Conservation (phyloP, 2,329 filamentous ascomycete genomes). For the Sporothrix protearum region DNA sequence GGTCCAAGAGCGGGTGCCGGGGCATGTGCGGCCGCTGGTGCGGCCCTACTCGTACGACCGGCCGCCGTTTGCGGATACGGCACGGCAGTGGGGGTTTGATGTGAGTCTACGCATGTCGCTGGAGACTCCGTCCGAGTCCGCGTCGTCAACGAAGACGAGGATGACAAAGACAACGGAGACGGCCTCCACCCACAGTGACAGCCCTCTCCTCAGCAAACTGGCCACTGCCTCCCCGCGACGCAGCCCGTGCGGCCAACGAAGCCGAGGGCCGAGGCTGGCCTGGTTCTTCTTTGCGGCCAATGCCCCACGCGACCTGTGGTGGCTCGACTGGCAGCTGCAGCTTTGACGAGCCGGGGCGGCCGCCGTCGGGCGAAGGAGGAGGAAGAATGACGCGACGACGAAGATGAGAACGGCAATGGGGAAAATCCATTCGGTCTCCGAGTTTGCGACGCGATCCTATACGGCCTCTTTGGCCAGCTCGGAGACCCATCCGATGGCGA, state of each 20-base stretch:
- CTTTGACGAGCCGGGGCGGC: background rate
- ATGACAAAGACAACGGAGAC: background rate
- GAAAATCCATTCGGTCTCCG: background rate
- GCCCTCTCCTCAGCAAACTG: background rate
- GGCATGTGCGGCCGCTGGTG: conserved; percentile 23
- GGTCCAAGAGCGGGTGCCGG: conserved; percentile 24
- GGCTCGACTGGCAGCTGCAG: conserved; percentile 15
- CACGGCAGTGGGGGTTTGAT: conserved; percentile 21
- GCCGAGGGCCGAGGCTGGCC: conserved; percentile 23
- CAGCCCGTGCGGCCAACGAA: background rate
- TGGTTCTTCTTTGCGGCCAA: conserved; percentile 21
- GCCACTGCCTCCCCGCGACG: background rate
- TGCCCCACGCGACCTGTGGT: conserved; percentile 22
- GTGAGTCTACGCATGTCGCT: background rate
- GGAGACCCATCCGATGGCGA: background rate
- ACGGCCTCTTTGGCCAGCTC: background rate
- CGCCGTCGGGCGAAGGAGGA: background rate
- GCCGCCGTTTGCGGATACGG: conserved; percentile 21
- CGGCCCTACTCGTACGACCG: conserved; percentile 25
- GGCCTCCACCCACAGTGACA: no score
- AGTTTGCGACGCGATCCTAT: conserved; percentile 2
- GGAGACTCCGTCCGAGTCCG: background rate
- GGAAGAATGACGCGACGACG: background rate
- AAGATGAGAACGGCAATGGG: background rate
- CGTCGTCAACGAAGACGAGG: background rate